phyloP scores from a whole-genome alignment of 768 basidiomycete species.

The Nidularia sp. region DNA sequence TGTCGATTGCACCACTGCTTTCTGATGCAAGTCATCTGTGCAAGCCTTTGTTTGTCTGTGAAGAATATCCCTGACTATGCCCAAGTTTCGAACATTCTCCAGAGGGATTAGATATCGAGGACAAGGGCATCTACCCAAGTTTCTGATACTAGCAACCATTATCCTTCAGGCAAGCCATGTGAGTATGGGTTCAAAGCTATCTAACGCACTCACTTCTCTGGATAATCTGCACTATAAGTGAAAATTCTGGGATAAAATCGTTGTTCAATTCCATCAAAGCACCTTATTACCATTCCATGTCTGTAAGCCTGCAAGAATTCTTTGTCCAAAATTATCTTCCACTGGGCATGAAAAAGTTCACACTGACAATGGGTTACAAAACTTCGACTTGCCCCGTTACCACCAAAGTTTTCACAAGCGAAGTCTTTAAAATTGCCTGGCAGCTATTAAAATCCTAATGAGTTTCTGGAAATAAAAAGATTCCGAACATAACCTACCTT shows the following conservation, averaged over 20 bases:
- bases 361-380: conserved; percentile 21
- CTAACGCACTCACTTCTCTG: conserved; percentile 28
- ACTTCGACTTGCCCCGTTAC: conserved; percentile 16
- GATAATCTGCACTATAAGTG: conserved; percentile 34
- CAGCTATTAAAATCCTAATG: too few relatives aligned
- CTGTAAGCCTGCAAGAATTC: conserved; percentile 25
- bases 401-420: too few relatives aligned
- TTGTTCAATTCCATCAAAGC: conserved; percentile 22
- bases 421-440: too few relatives aligned
- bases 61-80: conserved; percentile 15
- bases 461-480: too few relatives aligned
- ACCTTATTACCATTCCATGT: conserved; percentile 27
- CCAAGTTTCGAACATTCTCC: conserved; percentile 17
- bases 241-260: conserved; percentile 28
- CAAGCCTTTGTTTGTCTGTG: neutral
- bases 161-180: conserved; percentile 9
- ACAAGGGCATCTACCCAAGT: conserved; percentile 28
- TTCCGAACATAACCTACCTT: too few relatives aligned
- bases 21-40: neutral
- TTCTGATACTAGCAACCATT: conserved; percentile 20
- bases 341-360: conserved; percentile 28
- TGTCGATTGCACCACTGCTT: neutral
- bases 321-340: conserved; percentile 23
- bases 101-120: conserved; percentile 22
- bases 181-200: neutral